Base-by-base conservation (phyloP, 225 moss, liverwort and hornwort species). In the Physcomitrium patens region DNA sequence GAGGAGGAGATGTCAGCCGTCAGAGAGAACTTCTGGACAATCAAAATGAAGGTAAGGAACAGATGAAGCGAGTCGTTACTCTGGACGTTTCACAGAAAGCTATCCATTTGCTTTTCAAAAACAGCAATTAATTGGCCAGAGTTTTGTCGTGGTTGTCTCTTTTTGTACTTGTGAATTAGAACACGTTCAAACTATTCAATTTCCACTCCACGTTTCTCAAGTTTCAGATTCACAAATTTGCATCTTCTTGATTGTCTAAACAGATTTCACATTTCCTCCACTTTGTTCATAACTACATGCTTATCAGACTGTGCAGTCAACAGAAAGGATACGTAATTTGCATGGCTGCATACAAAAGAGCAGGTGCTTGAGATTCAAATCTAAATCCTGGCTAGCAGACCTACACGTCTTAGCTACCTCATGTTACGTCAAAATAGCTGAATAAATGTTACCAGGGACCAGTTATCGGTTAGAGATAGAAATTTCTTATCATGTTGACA, bases 71-170 rank as follows among this genome's bases (percentile, higher is more conserved):
- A 3, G 93, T 94, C 65, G 96, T 93, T 37, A 90, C 88, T 72
- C 91, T 96, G 65, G 93, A 93, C 42, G 94, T 96, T 65, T 93
- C 96, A 65, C 96, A 94, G 72, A 93, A 96, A 78, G 96, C 96
- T 45, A 89, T 96, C 58, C 92, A 96, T 63, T 85, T 94, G 8
- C 59, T 94, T 17, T 81, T 96, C 3, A 84, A 79, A 72, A 84
- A 79, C 45, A 78, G 80, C 74, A 80, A 77, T 62, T 81, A 84
- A 37, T 4, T 37, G 31, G 67, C 26, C 74, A 15, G 61, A 58
- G 44, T 27, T 23, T 12, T 37, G 51, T 67, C 48, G 48, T 57
- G 6, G 27, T 37, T 7, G 45, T 9, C n/a, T 52, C 49, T 58
- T 53, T 51, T 45, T 69, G 41, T 77, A 31, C 55, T 22, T 7